Conservation (phyloP, 2,329 filamentous ascomycete species). For the Hypoxylon rubiginosum region DNA sequence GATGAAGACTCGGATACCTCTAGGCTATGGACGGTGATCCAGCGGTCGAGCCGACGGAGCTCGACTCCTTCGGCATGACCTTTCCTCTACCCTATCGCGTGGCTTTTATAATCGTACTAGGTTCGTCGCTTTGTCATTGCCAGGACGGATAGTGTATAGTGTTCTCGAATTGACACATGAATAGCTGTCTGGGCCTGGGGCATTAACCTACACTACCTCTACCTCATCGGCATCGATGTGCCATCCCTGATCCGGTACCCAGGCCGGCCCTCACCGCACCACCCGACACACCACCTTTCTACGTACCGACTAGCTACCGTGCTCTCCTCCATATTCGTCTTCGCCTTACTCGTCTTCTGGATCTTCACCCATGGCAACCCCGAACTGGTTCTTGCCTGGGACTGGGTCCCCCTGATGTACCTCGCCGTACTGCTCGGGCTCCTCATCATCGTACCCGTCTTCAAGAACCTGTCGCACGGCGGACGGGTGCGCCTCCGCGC, state of each 20-base stretch:
- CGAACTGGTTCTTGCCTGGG: conserved; percentile 79
- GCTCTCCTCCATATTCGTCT: conserved; percentile 76
- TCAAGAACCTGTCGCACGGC: conserved; percentile 72
- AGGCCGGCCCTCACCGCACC: conserved; percentile 75
- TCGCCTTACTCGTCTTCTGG: conserved; percentile 89
- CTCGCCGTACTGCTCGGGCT: conserved; percentile 78
- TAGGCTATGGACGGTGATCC: conserved; percentile 78
- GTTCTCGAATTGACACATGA: conserved; percentile 22
- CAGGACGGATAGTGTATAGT: background rate
- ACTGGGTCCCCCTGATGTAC: conserved; percentile 88
- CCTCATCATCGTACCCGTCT: conserved; percentile 77
- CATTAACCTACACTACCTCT: conserved; percentile 88
- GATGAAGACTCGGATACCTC: conserved; percentile 36
- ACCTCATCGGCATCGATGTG: conserved; percentile 85
- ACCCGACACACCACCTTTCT: conserved; percentile 82
- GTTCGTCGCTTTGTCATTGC: conserved; percentile 59
- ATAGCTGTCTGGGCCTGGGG: conserved; percentile 96
- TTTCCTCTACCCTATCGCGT: conserved; percentile 93
- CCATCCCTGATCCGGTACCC: conserved; percentile 90
- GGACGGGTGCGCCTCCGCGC: conserved; percentile 82
- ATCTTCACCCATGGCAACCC: conserved; percentile 78
- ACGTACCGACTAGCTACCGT: conserved; percentile 87
- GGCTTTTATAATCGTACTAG: conserved; percentile 85
- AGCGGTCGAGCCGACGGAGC: conserved; percentile 71
- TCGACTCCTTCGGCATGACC: conserved; percentile 88